Conservation (phyloP, 768 basidiomycete genomes). For the Mrakia blollopis region DNA sequence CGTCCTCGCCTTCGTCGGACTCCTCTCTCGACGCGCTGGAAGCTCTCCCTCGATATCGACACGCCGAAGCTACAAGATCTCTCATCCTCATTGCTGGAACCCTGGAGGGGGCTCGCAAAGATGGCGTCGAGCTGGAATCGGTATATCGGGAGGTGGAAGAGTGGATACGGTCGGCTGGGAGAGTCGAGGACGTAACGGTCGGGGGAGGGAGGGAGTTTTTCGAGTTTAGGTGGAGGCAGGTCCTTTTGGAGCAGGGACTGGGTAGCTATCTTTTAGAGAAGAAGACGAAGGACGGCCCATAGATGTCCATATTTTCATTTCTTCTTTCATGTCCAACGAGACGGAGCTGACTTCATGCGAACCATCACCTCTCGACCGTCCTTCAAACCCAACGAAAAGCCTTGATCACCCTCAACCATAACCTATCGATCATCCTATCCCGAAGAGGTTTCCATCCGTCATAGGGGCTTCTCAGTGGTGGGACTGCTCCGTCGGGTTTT, state of each 20-base stretch:
- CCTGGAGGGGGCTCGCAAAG: background rate
- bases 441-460: background rate
- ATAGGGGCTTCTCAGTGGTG: background rate
- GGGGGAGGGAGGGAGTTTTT: conserved; percentile 8
- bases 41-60: conserved; percentile 8
- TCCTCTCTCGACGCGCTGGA: background rate
- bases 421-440: background rate
- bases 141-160: background rate
- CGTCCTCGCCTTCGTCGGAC: background rate
- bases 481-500: background rate
- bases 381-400: background rate
- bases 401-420: background rate
- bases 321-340: background rate
- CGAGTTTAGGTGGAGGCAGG: background rate
- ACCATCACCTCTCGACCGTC: background rate
- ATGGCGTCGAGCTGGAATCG: background rate
- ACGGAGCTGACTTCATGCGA: background rate
- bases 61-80: conserved; percentile 13
- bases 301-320: background rate
- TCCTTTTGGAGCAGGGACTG: background rate
- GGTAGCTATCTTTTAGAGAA: background rate
- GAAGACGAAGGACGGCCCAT: background rate
- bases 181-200: background rate
- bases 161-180: background rate
- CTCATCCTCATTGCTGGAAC: conserved; percentile 2